Evolutionary conservation across 257 asterid species (phyloP).

Genomic region (Euphrasia confusa): DNA sequence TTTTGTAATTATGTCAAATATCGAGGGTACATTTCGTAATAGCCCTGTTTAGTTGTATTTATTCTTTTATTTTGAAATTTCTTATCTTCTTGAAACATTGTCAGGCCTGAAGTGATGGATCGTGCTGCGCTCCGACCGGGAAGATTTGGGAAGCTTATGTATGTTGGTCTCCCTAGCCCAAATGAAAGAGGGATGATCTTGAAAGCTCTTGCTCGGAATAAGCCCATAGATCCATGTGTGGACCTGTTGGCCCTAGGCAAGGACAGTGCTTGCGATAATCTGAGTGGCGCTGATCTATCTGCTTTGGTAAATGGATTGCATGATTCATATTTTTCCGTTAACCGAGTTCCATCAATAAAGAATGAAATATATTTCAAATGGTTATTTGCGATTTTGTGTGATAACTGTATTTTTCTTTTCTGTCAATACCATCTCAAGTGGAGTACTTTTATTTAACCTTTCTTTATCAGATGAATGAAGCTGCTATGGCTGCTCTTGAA

Average conservation of each 20-base stretch:
- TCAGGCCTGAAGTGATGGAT: conserved; percentile 85
- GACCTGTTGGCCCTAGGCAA: conserved; percentile 69
- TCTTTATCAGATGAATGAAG: conserved; percentile 51
- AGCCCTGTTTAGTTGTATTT: not conserved
- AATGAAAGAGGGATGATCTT: conserved; percentile 81
- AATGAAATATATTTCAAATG: not conserved
- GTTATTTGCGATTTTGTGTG: not conserved
- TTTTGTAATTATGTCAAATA: too few relatives aligned
- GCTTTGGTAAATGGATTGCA: conserved; percentile 44
- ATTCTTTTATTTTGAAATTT: conserved; percentile 12
- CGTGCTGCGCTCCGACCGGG: conserved; percentile 75
- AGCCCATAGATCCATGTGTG: conserved; percentile 51
- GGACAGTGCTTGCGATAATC: conserved; percentile 48
- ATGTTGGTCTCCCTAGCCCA: conserved; percentile 77
- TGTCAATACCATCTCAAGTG: not conserved
- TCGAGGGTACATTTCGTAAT: not conserved
- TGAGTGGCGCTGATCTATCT: conserved; percentile 85
- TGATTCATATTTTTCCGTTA: not conserved
- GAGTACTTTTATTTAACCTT: not conserved
- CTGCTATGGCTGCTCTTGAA: conserved; percentile 52
- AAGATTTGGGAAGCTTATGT: conserved; percentile 71
- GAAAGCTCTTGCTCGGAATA: conserved; percentile 60
- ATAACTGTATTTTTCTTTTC: not conserved
- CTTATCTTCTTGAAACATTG: conserved; percentile 20
- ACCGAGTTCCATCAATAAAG: too few relatives aligned